Percentiles rank a stretch among this genome's conserved stretches.
Conservation (phyloP, 192 early-diverging fungal genomes). For the Backusella sp. region DNA sequence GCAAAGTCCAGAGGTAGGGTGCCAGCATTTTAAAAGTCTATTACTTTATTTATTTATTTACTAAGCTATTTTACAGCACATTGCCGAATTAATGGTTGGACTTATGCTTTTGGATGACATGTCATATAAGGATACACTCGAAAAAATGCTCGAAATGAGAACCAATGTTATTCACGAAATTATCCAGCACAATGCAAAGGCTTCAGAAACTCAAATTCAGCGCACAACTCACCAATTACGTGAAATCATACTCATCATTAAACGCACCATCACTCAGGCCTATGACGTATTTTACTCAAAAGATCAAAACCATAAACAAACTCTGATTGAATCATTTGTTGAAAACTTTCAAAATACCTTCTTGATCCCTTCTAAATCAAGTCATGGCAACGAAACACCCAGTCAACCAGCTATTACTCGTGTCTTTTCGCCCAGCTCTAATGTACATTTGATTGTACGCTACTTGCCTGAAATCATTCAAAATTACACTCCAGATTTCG, state of each 20-base stretch:
- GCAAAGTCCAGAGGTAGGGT: conserved; percentile 48
- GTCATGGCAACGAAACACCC: not conserved
- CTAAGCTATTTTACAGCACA: conserved; percentile 42
- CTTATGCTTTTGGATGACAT: conserved; percentile 66
- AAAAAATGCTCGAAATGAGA: conserved; percentile 52
- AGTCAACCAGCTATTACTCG: conserved; percentile 28
- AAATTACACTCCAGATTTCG: conserved; percentile 48
- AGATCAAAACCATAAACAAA: not conserved
- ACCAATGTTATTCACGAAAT: conserved; percentile 44
- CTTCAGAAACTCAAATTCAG: conserved; percentile 1
- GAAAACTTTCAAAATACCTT: conserved; percentile 2
- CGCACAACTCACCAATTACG: conserved; percentile 39
- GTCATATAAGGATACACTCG: conserved; percentile 54
- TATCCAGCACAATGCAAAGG: conserved; percentile 16
- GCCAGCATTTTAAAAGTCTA: not conserved
- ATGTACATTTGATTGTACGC: conserved; percentile 54
- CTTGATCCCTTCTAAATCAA: conserved; percentile 1
- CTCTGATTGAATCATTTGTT: not conserved
- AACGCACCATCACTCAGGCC: conserved; percentile 40
- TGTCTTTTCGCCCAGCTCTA: conserved; percentile 54
- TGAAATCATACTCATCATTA: conserved; percentile 41
- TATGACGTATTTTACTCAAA: conserved; percentile 19
- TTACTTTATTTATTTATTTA: not conserved
- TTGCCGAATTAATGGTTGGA: conserved; percentile 62
- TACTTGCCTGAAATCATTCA: conserved; percentile 56